Evolutionary conservation across 2,329 filamentous ascomycete species (phyloP).

Genomic region (Aotearoamyces nothofagi): DNA sequence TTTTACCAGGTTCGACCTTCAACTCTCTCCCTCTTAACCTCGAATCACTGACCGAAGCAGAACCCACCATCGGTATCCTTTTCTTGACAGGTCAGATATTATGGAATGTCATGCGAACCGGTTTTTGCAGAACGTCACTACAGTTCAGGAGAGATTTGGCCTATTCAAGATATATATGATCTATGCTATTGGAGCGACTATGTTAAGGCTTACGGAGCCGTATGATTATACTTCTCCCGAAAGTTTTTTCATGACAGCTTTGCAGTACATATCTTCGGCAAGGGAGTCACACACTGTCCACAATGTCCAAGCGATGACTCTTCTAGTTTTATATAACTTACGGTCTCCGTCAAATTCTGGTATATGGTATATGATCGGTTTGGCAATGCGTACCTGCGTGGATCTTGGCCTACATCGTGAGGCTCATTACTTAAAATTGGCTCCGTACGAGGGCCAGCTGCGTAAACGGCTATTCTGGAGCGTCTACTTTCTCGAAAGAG

Average conservation of each 20-base stretch:
- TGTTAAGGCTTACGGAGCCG: conserved; percentile 30
- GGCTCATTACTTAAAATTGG: conserved; percentile 25
- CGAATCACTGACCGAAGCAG: no score
- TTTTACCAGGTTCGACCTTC: conserved; percentile 25
- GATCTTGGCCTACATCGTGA: conserved; percentile 34
- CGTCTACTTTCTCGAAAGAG: conserved; percentile 32
- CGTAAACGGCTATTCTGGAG: conserved; percentile 34
- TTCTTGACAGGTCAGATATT: conserved; percentile 29
- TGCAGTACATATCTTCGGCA: conserved; percentile 31
- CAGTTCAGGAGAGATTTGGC: conserved; percentile 26
- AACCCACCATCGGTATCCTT: conserved; percentile 34
- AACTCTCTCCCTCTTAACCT: no score
- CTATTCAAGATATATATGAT: conserved; percentile 35
- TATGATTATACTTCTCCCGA: conserved; percentile 24
- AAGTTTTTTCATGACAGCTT: conserved; percentile 31
- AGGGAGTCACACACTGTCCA: conserved; percentile 31
- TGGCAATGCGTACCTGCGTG: conserved; percentile 36
- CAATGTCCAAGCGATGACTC: conserved; percentile 35
- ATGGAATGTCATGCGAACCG: conserved; percentile 27
- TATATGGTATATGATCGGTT: conserved; percentile 37
- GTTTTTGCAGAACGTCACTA: conserved; percentile 20
- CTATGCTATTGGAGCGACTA: conserved; percentile 33
- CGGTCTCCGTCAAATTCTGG: conserved; percentile 32
- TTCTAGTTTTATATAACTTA: conserved; percentile 34
- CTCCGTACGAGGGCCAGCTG: conserved; percentile 27